A percentile compares a stretch with the other conserved stretches of the same genome.
phyloP scores from a whole-genome alignment of 176 grass and related monocot genomes.

The Urochloa ruziziensis region DNA sequence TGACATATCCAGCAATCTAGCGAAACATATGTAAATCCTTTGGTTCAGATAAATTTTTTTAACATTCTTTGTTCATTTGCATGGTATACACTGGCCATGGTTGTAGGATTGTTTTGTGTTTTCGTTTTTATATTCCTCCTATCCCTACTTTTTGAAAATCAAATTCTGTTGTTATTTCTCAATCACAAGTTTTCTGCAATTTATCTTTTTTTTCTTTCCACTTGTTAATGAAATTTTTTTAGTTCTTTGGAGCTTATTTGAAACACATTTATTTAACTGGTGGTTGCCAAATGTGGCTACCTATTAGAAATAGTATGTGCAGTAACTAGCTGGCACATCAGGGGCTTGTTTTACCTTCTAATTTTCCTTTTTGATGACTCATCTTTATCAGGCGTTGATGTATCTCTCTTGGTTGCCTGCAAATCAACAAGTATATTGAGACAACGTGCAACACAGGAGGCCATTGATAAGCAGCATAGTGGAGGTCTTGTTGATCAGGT shows the following conservation, averaged over 20 bases:
- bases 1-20: slow-evolving; percentile 1
- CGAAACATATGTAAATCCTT: background rate
- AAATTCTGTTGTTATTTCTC: background rate
- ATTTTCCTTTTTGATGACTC: slow-evolving; percentile 22
- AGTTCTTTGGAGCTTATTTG: background rate
- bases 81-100: background rate
- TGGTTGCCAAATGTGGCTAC: background rate
- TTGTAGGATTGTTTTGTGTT: background rate
- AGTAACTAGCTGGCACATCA: background rate
- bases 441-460: slow-evolving; percentile 82
- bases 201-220: background rate
- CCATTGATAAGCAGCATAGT: slow-evolving; percentile 92
- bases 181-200: background rate
- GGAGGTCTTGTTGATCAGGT: slow-evolving; percentile 97
- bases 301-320: background rate
- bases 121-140: background rate
- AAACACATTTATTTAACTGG: slow-evolving; percentile 1
- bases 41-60: background rate
- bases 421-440: slow-evolving; percentile 95
- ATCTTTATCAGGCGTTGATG: slow-evolving; percentile 83
- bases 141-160: background rate
- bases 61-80: slow-evolving; percentile 15
- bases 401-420: slow-evolving; percentile 96
- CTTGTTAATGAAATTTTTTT: background rate
- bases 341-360: slow-evolving; percentile 6